Conservation (phyloP, 1,284 basidiomycete genomes). For the Heimioporus punctisporus region DNA sequence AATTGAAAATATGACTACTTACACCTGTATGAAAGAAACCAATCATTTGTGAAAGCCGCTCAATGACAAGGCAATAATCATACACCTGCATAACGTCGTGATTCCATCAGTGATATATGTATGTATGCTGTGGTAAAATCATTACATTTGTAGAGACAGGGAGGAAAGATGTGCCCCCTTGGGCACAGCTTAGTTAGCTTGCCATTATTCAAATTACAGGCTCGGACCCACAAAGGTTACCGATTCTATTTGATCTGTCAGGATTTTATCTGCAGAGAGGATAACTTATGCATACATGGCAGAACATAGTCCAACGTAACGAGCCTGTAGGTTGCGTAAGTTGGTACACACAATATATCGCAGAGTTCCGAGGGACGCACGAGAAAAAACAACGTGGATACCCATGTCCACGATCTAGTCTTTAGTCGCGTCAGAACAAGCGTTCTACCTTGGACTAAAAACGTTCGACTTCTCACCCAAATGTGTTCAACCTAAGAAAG, state of each 20-base stretch:
- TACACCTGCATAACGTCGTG: neutral
- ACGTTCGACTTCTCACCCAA: neutral
- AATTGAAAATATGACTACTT: neutral
- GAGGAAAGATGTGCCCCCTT: neutral
- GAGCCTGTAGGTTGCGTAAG: neutral
- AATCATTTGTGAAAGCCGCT: neutral
- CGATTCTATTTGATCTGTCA: neutral
- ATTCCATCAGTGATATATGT: neutral
- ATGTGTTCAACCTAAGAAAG: neutral
- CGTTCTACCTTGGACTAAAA: neutral
- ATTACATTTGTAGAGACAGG: neutral
- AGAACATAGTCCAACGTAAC: slow-evolving; percentile 1
- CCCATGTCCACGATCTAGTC: neutral
- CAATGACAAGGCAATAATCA: neutral
- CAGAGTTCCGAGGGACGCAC: neutral
- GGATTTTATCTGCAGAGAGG: neutral
- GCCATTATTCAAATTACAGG: neutral
- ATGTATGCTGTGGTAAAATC: neutral
- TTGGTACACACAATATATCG: neutral
- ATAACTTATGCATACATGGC: neutral
- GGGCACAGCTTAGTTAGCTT: neutral
- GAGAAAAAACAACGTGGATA: neutral
- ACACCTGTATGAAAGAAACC: neutral
- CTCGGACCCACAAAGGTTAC: neutral
- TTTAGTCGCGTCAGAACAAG: neutral